These are phyloP conservation scores for Suillus sp. DNA, from an alignment of 768 basidiomycete species.

Conservation along the genomic window DNA sequence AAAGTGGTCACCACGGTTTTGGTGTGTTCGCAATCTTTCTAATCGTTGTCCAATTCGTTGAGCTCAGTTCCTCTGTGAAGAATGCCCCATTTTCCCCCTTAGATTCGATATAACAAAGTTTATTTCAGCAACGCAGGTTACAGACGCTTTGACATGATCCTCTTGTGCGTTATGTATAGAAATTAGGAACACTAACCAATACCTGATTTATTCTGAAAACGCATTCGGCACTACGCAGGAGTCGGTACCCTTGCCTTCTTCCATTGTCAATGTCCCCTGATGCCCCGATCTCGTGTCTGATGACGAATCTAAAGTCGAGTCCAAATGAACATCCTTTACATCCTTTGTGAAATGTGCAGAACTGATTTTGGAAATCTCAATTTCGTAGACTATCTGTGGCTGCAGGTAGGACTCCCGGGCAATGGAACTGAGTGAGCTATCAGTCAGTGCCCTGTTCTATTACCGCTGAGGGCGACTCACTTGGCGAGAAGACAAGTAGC, in stretches of 20 bases:
- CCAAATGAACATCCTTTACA: not conserved
- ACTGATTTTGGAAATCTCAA: not conserved
- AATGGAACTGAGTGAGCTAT: conserved; percentile 22
- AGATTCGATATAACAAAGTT: not conserved
- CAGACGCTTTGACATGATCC: not conserved
- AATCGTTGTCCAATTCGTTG: not conserved
- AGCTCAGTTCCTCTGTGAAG: not conserved
- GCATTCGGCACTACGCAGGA: too few relatives aligned
- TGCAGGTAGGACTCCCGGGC: conserved; percentile 32
- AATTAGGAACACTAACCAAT: not conserved
- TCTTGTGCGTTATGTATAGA: not conserved
- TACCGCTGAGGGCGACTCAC: conserved; percentile 17
- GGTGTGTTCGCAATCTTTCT: not conserved
- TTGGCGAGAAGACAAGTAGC: conserved; percentile 32
- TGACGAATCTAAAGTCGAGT: not conserved
- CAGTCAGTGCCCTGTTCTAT: not conserved
- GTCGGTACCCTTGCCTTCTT: not conserved
- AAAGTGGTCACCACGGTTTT: not conserved
- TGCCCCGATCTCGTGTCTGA: not conserved
- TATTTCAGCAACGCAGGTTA: not conserved
- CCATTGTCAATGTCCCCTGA: not conserved
- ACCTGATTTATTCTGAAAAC: not conserved
- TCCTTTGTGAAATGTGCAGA: not conserved
- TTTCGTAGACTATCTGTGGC: not conserved
- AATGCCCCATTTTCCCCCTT: not conserved